Conservation (phyloP, 257 asterid genomes). For the Avicennia marina region DNA sequence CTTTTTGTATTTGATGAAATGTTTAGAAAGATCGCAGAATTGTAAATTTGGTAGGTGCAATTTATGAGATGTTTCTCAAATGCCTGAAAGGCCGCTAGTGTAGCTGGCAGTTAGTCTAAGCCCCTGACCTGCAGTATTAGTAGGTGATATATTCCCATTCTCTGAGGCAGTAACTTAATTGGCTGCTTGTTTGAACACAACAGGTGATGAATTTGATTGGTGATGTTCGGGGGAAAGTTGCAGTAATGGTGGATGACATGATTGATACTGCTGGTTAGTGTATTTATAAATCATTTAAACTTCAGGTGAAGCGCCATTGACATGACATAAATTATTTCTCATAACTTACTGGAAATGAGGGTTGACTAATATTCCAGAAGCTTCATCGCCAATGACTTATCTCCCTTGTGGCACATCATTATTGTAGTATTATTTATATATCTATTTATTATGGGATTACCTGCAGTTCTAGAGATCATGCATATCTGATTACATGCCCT, state of each 20-base stretch:
- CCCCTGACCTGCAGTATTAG: no score
- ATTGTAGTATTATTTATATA: no score
- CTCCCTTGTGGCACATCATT: background rate
- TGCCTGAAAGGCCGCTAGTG: no score
- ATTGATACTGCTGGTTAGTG: constrained; percentile 86
- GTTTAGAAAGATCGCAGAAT: constrained; percentile 9
- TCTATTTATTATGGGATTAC: no score
- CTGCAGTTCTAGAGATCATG: no score
- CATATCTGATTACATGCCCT: no score
- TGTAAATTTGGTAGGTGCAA: constrained; percentile 10
- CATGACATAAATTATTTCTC: background rate
- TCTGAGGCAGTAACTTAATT: constrained; percentile 1
- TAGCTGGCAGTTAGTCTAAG: no score
- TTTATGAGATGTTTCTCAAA: background rate
- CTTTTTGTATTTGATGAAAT: constrained; percentile 1
- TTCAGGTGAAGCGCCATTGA: constrained; percentile 9
- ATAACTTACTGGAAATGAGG: background rate
- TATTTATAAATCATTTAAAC: background rate
- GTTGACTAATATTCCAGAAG: background rate
- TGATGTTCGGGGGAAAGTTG: constrained; percentile 84
- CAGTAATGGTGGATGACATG: constrained; percentile 96
- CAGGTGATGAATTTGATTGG: constrained; percentile 97
- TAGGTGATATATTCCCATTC: background rate
- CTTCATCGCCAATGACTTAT: background rate
- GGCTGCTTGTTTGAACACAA: constrained; percentile 12